Base-by-base conservation (phyloP, 1,284 basidiomycete genomes). In the Trichosporon inkin region DNA sequence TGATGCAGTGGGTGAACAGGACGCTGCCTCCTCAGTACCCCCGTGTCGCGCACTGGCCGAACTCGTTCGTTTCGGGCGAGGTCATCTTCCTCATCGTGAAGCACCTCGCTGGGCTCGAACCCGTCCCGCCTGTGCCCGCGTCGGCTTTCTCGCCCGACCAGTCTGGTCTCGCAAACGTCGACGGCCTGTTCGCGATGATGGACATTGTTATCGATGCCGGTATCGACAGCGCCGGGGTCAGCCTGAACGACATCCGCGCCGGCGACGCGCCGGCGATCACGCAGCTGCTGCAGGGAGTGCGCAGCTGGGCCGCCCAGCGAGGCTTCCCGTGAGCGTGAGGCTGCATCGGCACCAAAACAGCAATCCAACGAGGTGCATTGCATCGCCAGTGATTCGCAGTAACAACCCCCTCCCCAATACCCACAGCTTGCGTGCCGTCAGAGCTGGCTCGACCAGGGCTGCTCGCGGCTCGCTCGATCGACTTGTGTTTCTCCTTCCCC, bases 191-290 rank as follows among this genome's bases (percentile, higher is more conserved):
- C 80, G 83, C 85, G 61, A 81, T 93, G 62, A 92, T 92, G 78
- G 91, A 94, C 77, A 91, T 90, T 75, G 78, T 94, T 56, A 83
- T 93, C 41, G 90, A 92, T 69, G 89, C 90, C 64, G 90, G 90
- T 57, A 85, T 94, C 60, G 88, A 88, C 78, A 89, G 92, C 81
- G 91, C 88, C 10, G 85, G 78, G 63, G 87, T 94, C 35, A 92
- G 89, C 69, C 92, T 95, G 78, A 93, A 93, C 72, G 92, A 95
- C 75, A 82, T 96, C 47, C 82, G 89, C 56, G 84, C 84, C 62
- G 90, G 88, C 39, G 89, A 88, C 73, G 80, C 84, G 41, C 86
- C 87, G 44, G 91, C 89, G 79, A 84, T 93, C 65, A 69, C 87
- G 8, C 86, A 90, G 72, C 79, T 95, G 24, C 75, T 95, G 67